Conservation (phyloP, 2,329 filamentous ascomycete species). For the Talaromyces pinophilus region DNA sequence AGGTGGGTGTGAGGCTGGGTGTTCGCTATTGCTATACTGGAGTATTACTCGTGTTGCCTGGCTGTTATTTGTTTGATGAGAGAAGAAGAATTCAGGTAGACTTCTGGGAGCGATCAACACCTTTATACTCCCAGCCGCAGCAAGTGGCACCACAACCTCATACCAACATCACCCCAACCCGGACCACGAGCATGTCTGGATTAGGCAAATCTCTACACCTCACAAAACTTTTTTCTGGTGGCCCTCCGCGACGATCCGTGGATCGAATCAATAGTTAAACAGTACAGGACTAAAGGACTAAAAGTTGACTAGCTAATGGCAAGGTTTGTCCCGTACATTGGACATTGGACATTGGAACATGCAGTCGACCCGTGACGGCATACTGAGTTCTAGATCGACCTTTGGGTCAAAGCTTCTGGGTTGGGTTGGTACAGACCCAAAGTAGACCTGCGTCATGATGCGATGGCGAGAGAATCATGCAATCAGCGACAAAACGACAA, state of each 20-base stretch:
- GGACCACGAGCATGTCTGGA: neutral
- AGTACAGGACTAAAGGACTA: too few relatives aligned
- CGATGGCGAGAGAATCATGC: neutral
- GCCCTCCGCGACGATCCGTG: slow-evolving; percentile 13
- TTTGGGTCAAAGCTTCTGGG: neutral
- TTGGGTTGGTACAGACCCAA: neutral
- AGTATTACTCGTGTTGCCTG: neutral
- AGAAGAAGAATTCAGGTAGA: neutral
- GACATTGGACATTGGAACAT: neutral
- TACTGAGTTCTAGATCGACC: slow-evolving; percentile 3
- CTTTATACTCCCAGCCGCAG: slow-evolving; percentile 9
- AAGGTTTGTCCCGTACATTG: neutral
- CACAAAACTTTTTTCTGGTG: neutral
- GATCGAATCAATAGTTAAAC: neutral
- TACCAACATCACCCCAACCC: slow-evolving; percentile 12
- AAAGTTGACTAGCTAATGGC: neutral
- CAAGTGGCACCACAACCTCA: slow-evolving; percentile 7
- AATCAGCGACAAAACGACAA: neutral
- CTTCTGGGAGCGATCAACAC: neutral
- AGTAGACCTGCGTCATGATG: slow-evolving; percentile 3
- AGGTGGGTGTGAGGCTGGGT: neutral
- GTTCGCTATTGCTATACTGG: neutral
- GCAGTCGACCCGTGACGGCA: slow-evolving; percentile 6
- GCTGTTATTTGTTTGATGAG: neutral
- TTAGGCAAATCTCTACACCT: neutral